These are phyloP conservation scores for Dictyostelium citrinum DNA, from an alignment of 78 protist species.

Conservation along the genomic window DNA sequence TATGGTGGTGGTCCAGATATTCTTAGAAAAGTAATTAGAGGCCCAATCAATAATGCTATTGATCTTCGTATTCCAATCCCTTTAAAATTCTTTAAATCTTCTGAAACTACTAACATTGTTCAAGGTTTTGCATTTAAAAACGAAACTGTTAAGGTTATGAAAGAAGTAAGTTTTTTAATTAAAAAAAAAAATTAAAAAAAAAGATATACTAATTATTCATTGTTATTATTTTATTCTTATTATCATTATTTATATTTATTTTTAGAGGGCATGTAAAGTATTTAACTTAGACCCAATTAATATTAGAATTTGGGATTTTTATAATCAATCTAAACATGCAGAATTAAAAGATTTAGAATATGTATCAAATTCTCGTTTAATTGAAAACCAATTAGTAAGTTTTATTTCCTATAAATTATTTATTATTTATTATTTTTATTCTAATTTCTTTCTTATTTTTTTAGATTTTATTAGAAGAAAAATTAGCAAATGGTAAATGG, in stretches of 20 bases:
- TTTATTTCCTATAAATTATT: background rate
- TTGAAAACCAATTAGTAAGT: constrained; percentile 50
- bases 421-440: too few relatives aligned
- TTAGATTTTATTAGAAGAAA: constrained; percentile 57
- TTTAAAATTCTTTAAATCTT: background rate
- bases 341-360: constrained; percentile 21
- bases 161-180: background rate
- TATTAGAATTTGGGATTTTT: constrained; percentile 77
- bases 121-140: background rate
- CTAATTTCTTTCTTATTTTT: too few relatives aligned
- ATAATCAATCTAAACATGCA: background rate
- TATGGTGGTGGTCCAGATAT: constrained; percentile 73
- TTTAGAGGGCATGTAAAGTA: constrained; percentile 18
- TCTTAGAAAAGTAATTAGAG: background rate
- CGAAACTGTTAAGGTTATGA: background rate
- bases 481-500: constrained; percentile 46
- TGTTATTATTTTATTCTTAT: too few relatives aligned
- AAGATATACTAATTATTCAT: background rate
- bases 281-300: constrained; percentile 39
- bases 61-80: background rate
- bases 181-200: background rate
- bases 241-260: background rate
- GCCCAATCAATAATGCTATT: background rate
- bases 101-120: background rate
- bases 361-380: constrained; percentile 19